Evolutionary conservation across 2,329 filamentous ascomycete species (phyloP).

Genomic region (Calonectria hongkongensis): DNA sequence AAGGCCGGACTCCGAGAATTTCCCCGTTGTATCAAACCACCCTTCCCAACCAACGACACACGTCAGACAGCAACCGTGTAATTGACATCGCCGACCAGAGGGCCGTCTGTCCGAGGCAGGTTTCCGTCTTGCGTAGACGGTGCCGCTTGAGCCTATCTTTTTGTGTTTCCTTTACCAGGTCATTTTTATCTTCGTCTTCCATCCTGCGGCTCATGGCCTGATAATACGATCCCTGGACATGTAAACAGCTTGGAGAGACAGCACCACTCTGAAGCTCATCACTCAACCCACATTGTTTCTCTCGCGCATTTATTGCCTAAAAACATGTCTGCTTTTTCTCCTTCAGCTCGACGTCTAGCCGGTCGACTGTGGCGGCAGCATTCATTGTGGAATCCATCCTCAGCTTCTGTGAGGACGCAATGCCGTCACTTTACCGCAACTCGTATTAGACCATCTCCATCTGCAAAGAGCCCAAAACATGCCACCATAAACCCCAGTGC

Average conservation of each 20-base stretch:
- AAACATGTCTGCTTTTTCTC: slow-evolving; percentile 43
- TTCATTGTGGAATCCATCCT: slow-evolving; percentile 34
- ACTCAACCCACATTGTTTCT: neutral
- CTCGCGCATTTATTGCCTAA: neutral
- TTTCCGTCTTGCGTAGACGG: neutral
- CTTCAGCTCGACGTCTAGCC: slow-evolving; percentile 42
- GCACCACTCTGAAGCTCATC: neutral
- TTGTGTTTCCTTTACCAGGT: neutral
- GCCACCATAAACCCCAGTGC: slow-evolving; percentile 26
- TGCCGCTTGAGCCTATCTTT: neutral
- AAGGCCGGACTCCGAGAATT: slow-evolving; percentile 32
- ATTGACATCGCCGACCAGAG: neutral
- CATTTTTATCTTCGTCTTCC: neutral
- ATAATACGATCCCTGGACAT: neutral
- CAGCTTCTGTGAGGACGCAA: slow-evolving; percentile 38
- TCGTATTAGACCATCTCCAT: slow-evolving; percentile 26
- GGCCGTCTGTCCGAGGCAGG: slow-evolving; percentile 3
- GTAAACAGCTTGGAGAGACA: neutral
- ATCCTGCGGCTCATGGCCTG: slow-evolving; percentile 10
- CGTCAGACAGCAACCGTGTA: slow-evolving; percentile 20
- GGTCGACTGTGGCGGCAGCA: slow-evolving; percentile 40
- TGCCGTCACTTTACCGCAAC: slow-evolving; percentile 36
- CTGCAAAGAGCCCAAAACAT: slow-evolving; percentile 15
- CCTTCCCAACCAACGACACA: slow-evolving; percentile 14
- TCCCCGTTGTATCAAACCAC: slow-evolving; percentile 34